Evolutionary conservation across 768 basidiomycete species (phyloP), one percentile per base, ranked within the genome.

Genomic region (Paxillus ammoniavirescens): DNA sequence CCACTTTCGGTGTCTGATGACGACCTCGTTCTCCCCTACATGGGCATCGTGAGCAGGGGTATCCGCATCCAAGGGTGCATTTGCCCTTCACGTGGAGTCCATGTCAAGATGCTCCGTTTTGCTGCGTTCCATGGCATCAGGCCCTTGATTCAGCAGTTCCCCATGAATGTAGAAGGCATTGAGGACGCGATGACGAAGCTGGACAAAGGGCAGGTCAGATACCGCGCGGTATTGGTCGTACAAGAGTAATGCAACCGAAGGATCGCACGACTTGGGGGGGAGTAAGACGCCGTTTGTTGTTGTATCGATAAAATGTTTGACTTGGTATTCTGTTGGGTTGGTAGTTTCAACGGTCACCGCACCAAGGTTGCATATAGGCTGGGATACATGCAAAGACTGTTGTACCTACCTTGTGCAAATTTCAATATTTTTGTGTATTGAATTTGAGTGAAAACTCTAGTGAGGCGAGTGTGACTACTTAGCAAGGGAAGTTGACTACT

Each of bases 101-200:
- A 71, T 18, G 28, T 38, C 46, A 64, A 64, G 55, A 75, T 73
- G 70, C 48, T 75, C 31, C 61, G 58, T 15, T 75, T 75, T 15
- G 68, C 70, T 0, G 73, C 69, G 7, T 9, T 60, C 31, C 64
- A 75, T 37, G 43, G 45, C 0, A 59, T 73, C 37, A 50, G 44
- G 5, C 69, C 74, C 2, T 50, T 72, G 4, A 58, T 68, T 21
- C 65, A 75, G 35, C 53, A 60, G 47, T 74, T 75, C 43, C 58
- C 66, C 5, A 56, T 75, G 61, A 65, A 53, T 9, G 62, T 63
- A 38, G 57, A 58, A 0, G 73, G 73, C 0, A 65, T 74, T 4
- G 58, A 65, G 13, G 59, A 62, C 1, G 72, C 70, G 30, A 46
- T 73, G 45, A 31, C 28, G 30, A 64, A 53, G 48, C 55, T 73